Evolutionary conservation across 306 rosid species (phyloP).

Genomic region (Sophora flavescens): DNA sequence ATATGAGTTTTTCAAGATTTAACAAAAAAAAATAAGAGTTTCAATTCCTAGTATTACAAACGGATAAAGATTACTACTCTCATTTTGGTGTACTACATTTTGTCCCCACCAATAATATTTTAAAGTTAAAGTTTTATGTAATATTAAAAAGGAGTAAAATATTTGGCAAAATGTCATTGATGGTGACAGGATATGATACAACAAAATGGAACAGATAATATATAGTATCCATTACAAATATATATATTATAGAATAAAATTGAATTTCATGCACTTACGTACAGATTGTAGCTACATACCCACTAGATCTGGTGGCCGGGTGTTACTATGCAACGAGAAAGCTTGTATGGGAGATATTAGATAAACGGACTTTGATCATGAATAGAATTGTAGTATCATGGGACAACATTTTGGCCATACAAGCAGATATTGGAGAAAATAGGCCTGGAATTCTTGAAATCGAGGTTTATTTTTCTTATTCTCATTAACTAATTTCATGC

Average conservation of each 20-base stretch:
- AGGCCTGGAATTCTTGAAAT: constrained; percentile 44
- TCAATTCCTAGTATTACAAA: background rate
- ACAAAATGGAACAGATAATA: too few relatives aligned
- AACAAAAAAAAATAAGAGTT: background rate
- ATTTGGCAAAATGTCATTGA: too few relatives aligned
- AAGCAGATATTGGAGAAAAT: constrained; percentile 35
- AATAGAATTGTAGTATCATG: constrained; percentile 53
- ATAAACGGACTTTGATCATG: constrained; percentile 21
- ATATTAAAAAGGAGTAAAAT: too few relatives aligned
- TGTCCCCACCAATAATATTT: too few relatives aligned
- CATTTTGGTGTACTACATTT: too few relatives aligned
- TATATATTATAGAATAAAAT: background rate
- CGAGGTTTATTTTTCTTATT: background rate
- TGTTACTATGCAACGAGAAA: constrained; percentile 44
- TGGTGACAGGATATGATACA: too few relatives aligned
- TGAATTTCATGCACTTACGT: background rate
- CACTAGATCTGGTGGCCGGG: background rate
- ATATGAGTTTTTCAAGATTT: too few relatives aligned
- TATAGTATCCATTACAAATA: background rate
- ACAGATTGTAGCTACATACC: background rate
- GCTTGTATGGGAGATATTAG: constrained; percentile 59
- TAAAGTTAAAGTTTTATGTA: too few relatives aligned
- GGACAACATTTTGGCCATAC: constrained; percentile 42
- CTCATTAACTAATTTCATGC: background rate
- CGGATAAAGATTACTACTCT: too few relatives aligned